phyloP scores from a whole-genome alignment of 2,329 filamentous ascomycete species.

The Coniochaeta sp. region DNA sequence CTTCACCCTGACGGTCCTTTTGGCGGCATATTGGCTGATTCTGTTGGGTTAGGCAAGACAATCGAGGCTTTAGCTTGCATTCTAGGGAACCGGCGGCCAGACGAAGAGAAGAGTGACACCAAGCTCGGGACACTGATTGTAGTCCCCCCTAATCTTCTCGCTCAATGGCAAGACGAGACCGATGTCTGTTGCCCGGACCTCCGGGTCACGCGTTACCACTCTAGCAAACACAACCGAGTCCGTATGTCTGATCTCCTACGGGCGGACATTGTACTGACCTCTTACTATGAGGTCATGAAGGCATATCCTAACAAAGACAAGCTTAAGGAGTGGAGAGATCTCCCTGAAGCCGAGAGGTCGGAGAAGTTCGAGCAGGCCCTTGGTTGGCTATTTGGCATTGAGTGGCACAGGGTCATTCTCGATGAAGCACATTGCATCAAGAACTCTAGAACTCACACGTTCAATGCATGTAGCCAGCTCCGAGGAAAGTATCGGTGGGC shows the following conservation, averaged over 20 bases:
- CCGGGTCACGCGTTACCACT: slow-evolving; percentile 1
- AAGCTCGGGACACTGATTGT: slow-evolving; percentile 28
- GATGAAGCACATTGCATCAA: slow-evolving; percentile 54
- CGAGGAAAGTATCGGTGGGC: slow-evolving; percentile 25
- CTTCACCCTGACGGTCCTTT: slow-evolving; percentile 22
- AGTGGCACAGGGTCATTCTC: slow-evolving; percentile 45
- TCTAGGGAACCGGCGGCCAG: slow-evolving; percentile 26
- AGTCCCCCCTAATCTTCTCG: slow-evolving; percentile 16
- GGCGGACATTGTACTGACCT: slow-evolving; percentile 14
- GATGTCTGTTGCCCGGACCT: slow-evolving; percentile 16
- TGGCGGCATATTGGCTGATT: slow-evolving; percentile 54
- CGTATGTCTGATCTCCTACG: neutral
- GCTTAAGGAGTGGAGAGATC: neutral
- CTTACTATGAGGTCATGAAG: slow-evolving; percentile 17
- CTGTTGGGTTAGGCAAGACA: slow-evolving; percentile 62
- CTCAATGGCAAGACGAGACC: slow-evolving; percentile 23
- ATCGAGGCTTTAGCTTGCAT: slow-evolving; percentile 35
- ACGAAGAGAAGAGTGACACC: slow-evolving; percentile 26
- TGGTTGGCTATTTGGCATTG: slow-evolving; percentile 28
- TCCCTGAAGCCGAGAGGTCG: neutral
- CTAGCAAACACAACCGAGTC: neutral
- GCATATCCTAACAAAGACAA: slow-evolving; percentile 10
- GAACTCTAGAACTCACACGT: slow-evolving; percentile 28
- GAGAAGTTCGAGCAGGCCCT: slow-evolving; percentile 15
- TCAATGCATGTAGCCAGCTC: slow-evolving; percentile 14